phyloP scores from a whole-genome alignment of 2,329 filamentous ascomycete species.

The Emydomyces testavorans region DNA sequence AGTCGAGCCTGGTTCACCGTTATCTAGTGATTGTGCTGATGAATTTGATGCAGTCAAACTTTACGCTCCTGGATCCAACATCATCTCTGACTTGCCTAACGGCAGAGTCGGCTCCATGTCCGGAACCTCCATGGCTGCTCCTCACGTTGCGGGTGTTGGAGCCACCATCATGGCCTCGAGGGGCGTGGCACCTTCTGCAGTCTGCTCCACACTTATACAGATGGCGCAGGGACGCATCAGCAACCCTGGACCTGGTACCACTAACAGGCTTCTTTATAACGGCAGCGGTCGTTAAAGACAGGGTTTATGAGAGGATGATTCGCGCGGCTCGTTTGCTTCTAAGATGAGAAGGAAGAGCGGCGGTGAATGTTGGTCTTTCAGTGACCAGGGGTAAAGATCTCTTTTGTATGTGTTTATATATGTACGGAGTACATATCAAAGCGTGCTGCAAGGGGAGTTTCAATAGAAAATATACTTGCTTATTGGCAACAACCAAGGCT shows the following conservation, averaged over 20 bases:
- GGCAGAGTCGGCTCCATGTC: conserved; percentile 37
- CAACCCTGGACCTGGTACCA: conserved; percentile 20
- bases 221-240: conserved; percentile 35
- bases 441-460: too few species aligned
- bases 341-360: too few species aligned
- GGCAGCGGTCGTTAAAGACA: conserved; percentile 14
- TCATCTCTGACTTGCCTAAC: conserved; percentile 40
- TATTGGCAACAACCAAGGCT: too few species aligned
- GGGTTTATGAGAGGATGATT: too few species aligned
- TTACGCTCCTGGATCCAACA: conserved; percentile 45
- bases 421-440: too few species aligned
- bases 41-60: conserved; percentile 39
- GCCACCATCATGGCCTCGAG: conserved; percentile 44
- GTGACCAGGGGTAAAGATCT: too few species aligned
- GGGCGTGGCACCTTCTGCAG: conserved; percentile 34
- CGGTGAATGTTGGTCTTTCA: too few species aligned
- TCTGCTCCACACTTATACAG: conserved; percentile 41
- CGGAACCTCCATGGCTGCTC: conserved; percentile 30
- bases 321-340: not conserved
- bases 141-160: conserved; percentile 44
- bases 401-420: too few species aligned
- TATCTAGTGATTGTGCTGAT: conserved; percentile 26
- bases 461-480: too few species aligned
- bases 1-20: not conserved
- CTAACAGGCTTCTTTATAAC: conserved; percentile 25